Evolutionary conservation across 2,329 filamentous ascomycete species (phyloP), one percentile per base, ranked within the genome.

Genomic region (Cercospora citrullina): DNA sequence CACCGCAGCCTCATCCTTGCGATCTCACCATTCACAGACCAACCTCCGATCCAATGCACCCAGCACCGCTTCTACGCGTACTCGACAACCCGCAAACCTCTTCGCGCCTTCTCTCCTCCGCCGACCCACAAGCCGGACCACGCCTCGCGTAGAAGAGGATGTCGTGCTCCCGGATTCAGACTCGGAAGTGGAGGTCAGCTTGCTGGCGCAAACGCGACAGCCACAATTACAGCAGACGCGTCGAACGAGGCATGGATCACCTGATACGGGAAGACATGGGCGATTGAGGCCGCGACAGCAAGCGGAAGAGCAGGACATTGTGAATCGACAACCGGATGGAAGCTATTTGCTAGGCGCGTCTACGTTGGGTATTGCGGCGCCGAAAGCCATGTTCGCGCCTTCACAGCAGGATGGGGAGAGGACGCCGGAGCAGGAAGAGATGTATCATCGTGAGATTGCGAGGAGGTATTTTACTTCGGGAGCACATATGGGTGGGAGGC

Each of bases 401-500:
- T 60, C 48, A 57, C 63, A 65, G 55, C 57, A 69, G 12, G 64
- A 68, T 61, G 33, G 53, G 21, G 69, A 68, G 28, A 16, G 23
- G 18, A 21, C 36, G 21, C 39, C 67, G 63, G 68, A 66, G 62
- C 72, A 69, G 5, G 63, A 64, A 5, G 71, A 75, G 48, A 69
- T 63, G 14, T 69, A 75, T 26, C 73, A 75, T 59, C 68, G 69
- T 6, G 66, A 67, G 16, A 63, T 72, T 8, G 72, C 73, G 55
- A 69, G 72, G 58, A 66, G 70, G 45, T 77, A 75, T 65, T 77
- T 76, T 57, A 71, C 71, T 9, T 71, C 73, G 3, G 75, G 75
- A 16, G 66, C 68, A 31, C 70, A 73, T 16, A 51, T 74, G 60
- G 69, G 68, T n/a, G 68, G 67, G 7, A 57, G 70, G 58, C 66